Conservation (phyloP, 2,329 filamentous ascomycete genomes). For the Beauveria sp. region DNA sequence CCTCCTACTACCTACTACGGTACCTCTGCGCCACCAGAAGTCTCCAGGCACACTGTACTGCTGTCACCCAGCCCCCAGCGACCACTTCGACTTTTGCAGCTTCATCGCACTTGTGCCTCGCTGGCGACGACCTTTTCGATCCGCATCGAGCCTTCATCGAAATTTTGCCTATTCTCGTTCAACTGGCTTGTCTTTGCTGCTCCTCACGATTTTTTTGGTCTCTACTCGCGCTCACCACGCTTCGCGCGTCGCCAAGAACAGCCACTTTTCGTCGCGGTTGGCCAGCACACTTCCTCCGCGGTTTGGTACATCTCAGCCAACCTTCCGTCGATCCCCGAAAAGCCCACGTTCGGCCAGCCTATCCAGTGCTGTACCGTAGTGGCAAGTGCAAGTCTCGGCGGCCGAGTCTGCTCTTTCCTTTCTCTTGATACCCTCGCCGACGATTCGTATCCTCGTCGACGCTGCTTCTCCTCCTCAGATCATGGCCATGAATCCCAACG, state of each 20-base stretch:
- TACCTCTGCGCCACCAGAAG: not conserved
- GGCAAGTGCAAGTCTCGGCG: slow-evolving; percentile 25
- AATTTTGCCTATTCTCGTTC: not conserved
- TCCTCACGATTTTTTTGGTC: not conserved
- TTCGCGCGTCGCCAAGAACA: not conserved
- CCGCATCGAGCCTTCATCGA: not conserved
- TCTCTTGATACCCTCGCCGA: slow-evolving; percentile 13
- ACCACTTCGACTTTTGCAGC: slow-evolving; percentile 4
- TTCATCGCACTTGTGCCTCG: not conserved
- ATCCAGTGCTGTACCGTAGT: slow-evolving; percentile 24
- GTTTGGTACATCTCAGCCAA: not conserved
- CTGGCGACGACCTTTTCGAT: not conserved
- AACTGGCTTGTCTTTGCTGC: not conserved
- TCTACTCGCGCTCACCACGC: not conserved
- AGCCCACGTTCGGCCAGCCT: slow-evolving; percentile 26
- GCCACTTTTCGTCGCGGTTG: not conserved
- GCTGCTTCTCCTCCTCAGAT: slow-evolving; percentile 4
- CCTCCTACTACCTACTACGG: not conserved
- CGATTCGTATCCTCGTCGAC: not conserved
- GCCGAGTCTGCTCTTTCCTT: slow-evolving; percentile 22
- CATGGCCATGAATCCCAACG: slow-evolving; percentile 50
- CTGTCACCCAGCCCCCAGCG: slow-evolving; percentile 4
- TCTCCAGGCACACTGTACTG: slow-evolving; percentile 6
- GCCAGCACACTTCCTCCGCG: not conserved
- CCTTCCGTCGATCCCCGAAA: slow-evolving; percentile 15